These are phyloP conservation scores for Geotrichum candidum DNA, from an alignment of 1,139 yeast genomes.

Conservation along the genomic window DNA sequence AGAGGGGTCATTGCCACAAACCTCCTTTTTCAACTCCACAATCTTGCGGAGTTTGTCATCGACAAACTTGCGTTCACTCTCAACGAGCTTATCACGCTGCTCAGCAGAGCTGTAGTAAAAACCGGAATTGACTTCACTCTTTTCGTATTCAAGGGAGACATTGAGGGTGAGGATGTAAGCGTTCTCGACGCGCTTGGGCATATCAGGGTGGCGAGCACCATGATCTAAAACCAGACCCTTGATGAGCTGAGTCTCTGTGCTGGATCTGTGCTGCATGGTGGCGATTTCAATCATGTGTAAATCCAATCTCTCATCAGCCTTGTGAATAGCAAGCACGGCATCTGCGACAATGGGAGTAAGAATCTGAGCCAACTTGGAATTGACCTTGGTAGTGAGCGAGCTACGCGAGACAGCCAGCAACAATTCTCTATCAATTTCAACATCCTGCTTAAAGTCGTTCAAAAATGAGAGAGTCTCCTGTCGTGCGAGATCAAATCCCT, in stretches of 20 bases:
- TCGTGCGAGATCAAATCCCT: constrained; percentile 90
- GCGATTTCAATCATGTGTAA: constrained; percentile 97
- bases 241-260: constrained; percentile 75
- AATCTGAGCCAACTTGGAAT: constrained; percentile 65
- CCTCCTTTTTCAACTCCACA: constrained; percentile 85
- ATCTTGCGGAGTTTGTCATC: constrained; percentile 90
- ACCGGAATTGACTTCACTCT: constrained; percentile 95
- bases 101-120: constrained; percentile 93
- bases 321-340: constrained; percentile 77
- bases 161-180: constrained; percentile 83
- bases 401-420: constrained; percentile 87
- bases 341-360: constrained; percentile 94
- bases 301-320: constrained; percentile 57
- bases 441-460: constrained; percentile 48
- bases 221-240: constrained; percentile 93
- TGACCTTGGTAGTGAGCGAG: constrained; percentile 81
- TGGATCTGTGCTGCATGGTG: constrained; percentile 93
- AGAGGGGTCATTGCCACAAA: constrained; percentile 68
- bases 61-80: constrained; percentile 88
- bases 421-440: constrained; percentile 69
- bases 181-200: constrained; percentile 84
- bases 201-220: constrained; percentile 98
- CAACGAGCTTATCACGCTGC: constrained; percentile 91
- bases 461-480: constrained; percentile 64
- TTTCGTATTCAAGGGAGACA: constrained; percentile 93